A percentile compares a stretch with the other conserved stretches of the same genome.
Evolutionary conservation across 495 filamentous ascomycete species (phyloP).

Genomic region (Xanthoparmelia taractica): DNA sequence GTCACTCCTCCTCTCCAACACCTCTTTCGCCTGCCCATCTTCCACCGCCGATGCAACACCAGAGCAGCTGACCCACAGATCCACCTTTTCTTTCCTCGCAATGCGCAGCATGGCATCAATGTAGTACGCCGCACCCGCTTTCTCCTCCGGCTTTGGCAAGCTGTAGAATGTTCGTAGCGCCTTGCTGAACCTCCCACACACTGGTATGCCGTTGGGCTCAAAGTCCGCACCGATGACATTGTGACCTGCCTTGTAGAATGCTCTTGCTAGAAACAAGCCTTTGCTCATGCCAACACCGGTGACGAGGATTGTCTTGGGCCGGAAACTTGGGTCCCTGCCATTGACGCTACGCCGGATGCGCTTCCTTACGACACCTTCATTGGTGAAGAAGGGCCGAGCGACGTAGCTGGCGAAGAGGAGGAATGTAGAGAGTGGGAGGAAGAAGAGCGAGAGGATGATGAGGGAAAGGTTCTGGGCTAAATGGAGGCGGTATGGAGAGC

Average conservation of each 20-base stretch:
- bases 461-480: conserved; percentile 42
- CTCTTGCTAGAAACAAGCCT: conserved; percentile 57
- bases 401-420: conserved; percentile 40
- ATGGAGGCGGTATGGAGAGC: conserved; percentile 34
- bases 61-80: conserved; percentile 69
- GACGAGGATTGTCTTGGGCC: conserved; percentile 57
- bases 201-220: conserved; percentile 40
- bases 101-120: conserved; percentile 47
- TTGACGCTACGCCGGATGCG: conserved; percentile 22
- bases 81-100: conserved; percentile 52
- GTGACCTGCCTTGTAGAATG: conserved; percentile 59
- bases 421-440: conserved; percentile 48
- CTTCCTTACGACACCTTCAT: conserved; percentile 23
- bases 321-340: conserved; percentile 34
- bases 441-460: conserved; percentile 42
- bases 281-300: conserved; percentile 65
- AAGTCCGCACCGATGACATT: conserved; percentile 67
- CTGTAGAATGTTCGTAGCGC: conserved; percentile 46
- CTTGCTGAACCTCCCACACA: conserved; percentile 39
- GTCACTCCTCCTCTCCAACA: conserved; percentile 47
- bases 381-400: conserved; percentile 25
- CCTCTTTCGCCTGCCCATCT: conserved; percentile 56
- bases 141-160: conserved; percentile 35
- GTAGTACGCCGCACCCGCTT: conserved; percentile 33
- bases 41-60: conserved; percentile 50